A percentile compares a stretch with the other conserved stretches of the same genome.
Conservation (phyloP, 768 basidiomycete genomes). For the Cystobasidium onofrii region DNA sequence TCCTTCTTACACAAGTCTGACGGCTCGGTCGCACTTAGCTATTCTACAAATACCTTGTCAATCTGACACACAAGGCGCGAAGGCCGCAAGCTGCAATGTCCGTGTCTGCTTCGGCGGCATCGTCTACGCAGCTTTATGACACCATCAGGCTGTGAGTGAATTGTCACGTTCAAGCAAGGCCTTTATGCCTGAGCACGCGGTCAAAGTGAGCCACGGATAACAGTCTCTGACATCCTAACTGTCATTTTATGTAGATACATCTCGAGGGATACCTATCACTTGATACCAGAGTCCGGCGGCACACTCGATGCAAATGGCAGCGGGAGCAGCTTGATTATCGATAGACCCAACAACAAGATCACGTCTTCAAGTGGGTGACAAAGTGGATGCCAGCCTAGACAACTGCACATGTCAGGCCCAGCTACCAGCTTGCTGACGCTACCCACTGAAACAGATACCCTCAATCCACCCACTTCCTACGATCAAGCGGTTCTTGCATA, state of each 20-base stretch:
- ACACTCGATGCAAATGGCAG: not conserved
- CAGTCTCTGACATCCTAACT: not conserved
- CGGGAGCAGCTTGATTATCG: constrained; percentile 45
- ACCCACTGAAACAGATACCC: constrained; percentile 20
- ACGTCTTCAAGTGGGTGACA: constrained; percentile 45
- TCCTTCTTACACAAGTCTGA: not conserved
- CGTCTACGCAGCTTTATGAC: not conserved
- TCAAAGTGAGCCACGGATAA: not conserved
- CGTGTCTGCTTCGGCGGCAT: not conserved
- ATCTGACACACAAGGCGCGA: not conserved
- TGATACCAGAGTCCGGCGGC: constrained; percentile 36
- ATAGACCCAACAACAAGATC: constrained; percentile 46
- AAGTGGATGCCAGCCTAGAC: not conserved
- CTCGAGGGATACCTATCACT: constrained; percentile 33
- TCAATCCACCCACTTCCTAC: constrained; percentile 42
- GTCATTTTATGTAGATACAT: constrained; percentile 27
- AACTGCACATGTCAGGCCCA: too few relatives aligned
- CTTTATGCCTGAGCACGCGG: not conserved
- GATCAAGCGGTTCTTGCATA: constrained; percentile 49
- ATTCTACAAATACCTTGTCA: not conserved
- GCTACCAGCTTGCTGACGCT: not conserved
- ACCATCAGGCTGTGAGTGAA: constrained; percentile 4
- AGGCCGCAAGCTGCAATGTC: not conserved
- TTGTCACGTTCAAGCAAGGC: not conserved
- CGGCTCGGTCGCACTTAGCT: not conserved